Evolutionary conservation across 306 rosid genomes (phyloP).

Genomic region (Cucumis hystrix): DNA sequence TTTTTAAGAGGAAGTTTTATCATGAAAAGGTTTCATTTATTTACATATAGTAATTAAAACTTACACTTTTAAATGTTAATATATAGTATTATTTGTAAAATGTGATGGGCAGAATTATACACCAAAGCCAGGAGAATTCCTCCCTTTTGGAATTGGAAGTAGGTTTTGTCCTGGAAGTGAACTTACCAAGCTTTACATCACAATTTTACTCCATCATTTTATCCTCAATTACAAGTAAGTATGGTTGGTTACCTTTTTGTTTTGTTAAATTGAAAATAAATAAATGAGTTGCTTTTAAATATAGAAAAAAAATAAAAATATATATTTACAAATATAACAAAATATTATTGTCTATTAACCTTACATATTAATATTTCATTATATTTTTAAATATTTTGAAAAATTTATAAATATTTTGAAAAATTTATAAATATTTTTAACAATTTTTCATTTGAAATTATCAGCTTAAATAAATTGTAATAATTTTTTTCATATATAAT

Average conservation of each 20-base stretch:
- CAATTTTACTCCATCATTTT: slow-evolving; percentile 47
- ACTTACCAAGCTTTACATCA: slow-evolving; percentile 34
- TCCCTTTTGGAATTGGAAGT: slow-evolving; percentile 48
- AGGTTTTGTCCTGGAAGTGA: slow-evolving; percentile 45
- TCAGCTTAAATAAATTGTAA: neutral
- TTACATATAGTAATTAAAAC: too few species aligned
- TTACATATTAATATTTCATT: too few species aligned
- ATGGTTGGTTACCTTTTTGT: neutral
- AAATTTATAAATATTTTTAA: too few species aligned
- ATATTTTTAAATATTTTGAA: too few species aligned
- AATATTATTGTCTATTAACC: too few species aligned
- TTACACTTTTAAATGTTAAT: neutral
- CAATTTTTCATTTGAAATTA: too few species aligned
- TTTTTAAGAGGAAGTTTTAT: too few species aligned
- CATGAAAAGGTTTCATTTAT: too few species aligned
- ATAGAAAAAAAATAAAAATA: too few species aligned
- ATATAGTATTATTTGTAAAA: neutral
- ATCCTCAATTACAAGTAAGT: slow-evolving; percentile 36
- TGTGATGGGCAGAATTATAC: slow-evolving; percentile 18
- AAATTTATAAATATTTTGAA: too few species aligned
- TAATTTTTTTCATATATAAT: neutral
- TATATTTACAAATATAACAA: too few species aligned
- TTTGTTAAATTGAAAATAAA: neutral
- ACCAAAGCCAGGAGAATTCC: slow-evolving; percentile 35
- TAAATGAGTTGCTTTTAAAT: too few species aligned